phyloP scores from a whole-genome alignment of 2,329 filamentous ascomycete genomes.

The Claviceps digitariae region DNA sequence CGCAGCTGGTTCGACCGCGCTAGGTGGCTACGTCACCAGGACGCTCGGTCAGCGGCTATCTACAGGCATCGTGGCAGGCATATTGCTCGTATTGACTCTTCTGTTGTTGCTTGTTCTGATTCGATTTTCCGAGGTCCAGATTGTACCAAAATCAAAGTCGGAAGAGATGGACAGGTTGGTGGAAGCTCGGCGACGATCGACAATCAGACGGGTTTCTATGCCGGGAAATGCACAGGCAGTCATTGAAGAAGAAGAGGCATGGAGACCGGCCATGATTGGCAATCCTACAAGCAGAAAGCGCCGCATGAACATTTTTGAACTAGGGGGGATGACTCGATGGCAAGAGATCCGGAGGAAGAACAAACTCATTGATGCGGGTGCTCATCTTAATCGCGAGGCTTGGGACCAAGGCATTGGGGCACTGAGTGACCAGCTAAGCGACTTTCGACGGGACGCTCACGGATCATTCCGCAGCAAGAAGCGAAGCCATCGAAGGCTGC shows the following conservation, averaged over 20 bases:
- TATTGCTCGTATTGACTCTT: constrained; percentile 51
- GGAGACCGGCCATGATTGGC: constrained; percentile 58
- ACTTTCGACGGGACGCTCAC: constrained; percentile 20
- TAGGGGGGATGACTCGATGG: constrained; percentile 56
- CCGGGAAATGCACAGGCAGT: constrained; percentile 24
- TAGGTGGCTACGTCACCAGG: constrained; percentile 55
- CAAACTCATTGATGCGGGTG: constrained; percentile 35
- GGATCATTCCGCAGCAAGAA: constrained; percentile 16
- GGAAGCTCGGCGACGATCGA: constrained; percentile 34
- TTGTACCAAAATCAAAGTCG: constrained; percentile 49
- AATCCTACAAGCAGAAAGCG: constrained; percentile 56
- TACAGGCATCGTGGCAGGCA: constrained; percentile 54
- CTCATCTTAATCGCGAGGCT: constrained; percentile 23
- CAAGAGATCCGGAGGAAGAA: constrained; percentile 56
- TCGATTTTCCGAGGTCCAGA: constrained; percentile 53
- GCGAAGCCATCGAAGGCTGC: constrained; percentile 11
- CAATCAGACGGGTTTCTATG: constrained; percentile 29
- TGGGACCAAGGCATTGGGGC: constrained; percentile 23
- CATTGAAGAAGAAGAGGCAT: constrained; percentile 42
- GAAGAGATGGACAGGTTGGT: constrained; percentile 40
- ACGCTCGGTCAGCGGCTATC: constrained; percentile 52
- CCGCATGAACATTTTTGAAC: constrained; percentile 57
- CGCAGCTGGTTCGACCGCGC: constrained; percentile 52
- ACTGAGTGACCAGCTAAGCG: constrained; percentile 23
- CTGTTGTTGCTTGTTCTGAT: constrained; percentile 48